A percentile compares a stretch with the other conserved stretches of the same genome.
Evolutionary conservation across 257 asterid species (phyloP).

Genomic region (Knoxia roxburghii): DNA sequence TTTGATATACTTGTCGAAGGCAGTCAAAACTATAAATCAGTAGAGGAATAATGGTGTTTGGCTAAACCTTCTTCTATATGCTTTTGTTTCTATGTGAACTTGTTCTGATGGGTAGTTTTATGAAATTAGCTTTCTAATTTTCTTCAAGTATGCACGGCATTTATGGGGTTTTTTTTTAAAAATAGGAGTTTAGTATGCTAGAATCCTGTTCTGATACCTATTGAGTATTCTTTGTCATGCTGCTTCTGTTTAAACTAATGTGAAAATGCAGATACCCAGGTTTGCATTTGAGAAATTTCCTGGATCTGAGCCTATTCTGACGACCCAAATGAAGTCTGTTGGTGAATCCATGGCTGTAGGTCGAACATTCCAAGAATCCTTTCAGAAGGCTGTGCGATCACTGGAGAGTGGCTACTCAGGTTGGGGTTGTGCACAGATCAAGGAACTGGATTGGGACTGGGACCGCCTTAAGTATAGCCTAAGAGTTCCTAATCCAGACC

Average conservation of each 20-base stretch:
- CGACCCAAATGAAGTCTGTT: slow-evolving; percentile 98
- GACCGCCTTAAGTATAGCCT: slow-evolving; percentile 72
- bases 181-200: neutral
- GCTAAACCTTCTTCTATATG: neutral
- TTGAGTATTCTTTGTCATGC: neutral
- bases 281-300: slow-evolving; percentile 98
- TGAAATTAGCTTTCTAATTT: neutral
- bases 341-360: slow-evolving; percentile 99
- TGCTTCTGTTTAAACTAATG: neutral
- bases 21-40: neutral
- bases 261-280: slow-evolving; percentile 64
- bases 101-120: neutral
- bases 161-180: neutral
- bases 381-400: slow-evolving; percentile 90
- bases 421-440: slow-evolving; percentile 86
- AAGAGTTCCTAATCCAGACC: slow-evolving; percentile 87
- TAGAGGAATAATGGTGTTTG: neutral
- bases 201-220: neutral
- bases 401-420: slow-evolving; percentile 79
- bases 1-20: neutral
- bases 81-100: neutral
- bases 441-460: slow-evolving; percentile 89
- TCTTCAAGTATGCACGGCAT: neutral
- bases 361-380: slow-evolving; percentile 95
- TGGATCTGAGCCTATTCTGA: slow-evolving; percentile 90